phyloP scores from a whole-genome alignment of 345 rosid genomes.

The Salix exigua region DNA sequence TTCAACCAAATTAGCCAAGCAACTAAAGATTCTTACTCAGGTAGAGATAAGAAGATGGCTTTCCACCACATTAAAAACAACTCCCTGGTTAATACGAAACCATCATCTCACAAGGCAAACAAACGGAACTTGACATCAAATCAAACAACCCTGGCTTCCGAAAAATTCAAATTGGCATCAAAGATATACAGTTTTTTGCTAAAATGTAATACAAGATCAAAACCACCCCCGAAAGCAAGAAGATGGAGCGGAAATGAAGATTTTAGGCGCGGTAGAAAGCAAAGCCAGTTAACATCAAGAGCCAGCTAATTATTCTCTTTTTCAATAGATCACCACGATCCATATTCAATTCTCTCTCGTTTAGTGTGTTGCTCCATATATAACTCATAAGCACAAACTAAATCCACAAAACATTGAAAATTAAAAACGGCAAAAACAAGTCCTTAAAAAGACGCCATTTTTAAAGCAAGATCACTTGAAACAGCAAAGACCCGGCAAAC shows the following conservation, averaged over 20 bases:
- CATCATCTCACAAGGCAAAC: not conserved
- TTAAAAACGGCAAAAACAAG: not conserved
- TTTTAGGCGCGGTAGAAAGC: no score
- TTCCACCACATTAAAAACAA: not conserved
- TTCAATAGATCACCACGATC: not conserved
- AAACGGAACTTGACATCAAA: not conserved
- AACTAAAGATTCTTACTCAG: not conserved
- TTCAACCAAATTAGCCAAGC: not conserved
- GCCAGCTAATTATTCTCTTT: not conserved
- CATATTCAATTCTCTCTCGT: not conserved
- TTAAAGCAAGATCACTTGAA: not conserved
- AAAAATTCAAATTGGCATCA: not conserved
- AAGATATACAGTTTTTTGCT: not conserved
- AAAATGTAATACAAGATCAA: not conserved
- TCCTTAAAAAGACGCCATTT: not conserved
- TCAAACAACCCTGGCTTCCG: not conserved
- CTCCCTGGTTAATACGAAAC: not conserved
- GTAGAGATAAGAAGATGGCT: not conserved
- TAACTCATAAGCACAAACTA: not conserved
- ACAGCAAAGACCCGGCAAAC: slow-evolving; percentile 2
- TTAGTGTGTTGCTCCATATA: not conserved
- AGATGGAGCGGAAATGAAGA: not conserved
- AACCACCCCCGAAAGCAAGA: no score
- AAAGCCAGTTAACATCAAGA: no score
- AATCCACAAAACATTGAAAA: not conserved